Evolutionary conservation across 2,329 filamentous ascomycete genomes (phyloP).

Genomic region (Anthostomella pinea): DNA sequence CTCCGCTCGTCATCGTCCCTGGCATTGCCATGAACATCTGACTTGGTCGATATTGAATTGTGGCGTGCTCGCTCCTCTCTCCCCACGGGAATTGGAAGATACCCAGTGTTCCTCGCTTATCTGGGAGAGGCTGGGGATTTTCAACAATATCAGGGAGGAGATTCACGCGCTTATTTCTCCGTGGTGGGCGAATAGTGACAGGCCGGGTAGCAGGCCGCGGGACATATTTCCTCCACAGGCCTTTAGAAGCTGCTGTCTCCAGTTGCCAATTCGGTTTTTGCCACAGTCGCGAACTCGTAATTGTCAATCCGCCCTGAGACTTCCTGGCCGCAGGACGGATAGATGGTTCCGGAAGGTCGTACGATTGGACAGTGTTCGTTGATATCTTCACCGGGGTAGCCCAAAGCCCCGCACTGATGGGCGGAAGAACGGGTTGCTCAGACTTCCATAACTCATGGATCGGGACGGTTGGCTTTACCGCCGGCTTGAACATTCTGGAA

Average conservation of each 20-base stretch:
- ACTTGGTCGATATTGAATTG: slow-evolving; percentile 36
- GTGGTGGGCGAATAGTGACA: slow-evolving; percentile 50
- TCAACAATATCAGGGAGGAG: slow-evolving; percentile 62
- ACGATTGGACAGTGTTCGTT: background rate
- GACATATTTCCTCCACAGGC: slow-evolving; percentile 26
- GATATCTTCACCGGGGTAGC: slow-evolving; percentile 6
- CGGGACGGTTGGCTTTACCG: slow-evolving; percentile 7
- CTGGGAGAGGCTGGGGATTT: slow-evolving; percentile 55
- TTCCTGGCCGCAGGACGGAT: slow-evolving; percentile 38
- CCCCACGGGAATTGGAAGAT: slow-evolving; percentile 68
- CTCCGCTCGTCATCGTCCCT: slow-evolving; percentile 48
- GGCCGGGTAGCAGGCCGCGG: slow-evolving; percentile 37
- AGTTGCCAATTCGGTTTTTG: slow-evolving; percentile 22
- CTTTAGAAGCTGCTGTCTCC: slow-evolving; percentile 4
- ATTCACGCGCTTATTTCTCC: slow-evolving; percentile 56
- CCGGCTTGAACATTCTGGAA: slow-evolving; percentile 5
- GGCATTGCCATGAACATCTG: slow-evolving; percentile 47
- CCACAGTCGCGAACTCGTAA: slow-evolving; percentile 41
- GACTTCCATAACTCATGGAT: slow-evolving; percentile 23
- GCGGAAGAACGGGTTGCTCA: slow-evolving; percentile 5
- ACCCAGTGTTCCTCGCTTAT: slow-evolving; percentile 58
- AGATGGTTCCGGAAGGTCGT: slow-evolving; percentile 30
- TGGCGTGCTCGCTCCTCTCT: slow-evolving; percentile 57
- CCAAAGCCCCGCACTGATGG: slow-evolving; percentile 23
- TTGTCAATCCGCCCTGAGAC: slow-evolving; percentile 30